Evolutionary conservation across 495 filamentous ascomycete species (phyloP).

Genomic region (Hapsidospora chrysogenum): DNA sequence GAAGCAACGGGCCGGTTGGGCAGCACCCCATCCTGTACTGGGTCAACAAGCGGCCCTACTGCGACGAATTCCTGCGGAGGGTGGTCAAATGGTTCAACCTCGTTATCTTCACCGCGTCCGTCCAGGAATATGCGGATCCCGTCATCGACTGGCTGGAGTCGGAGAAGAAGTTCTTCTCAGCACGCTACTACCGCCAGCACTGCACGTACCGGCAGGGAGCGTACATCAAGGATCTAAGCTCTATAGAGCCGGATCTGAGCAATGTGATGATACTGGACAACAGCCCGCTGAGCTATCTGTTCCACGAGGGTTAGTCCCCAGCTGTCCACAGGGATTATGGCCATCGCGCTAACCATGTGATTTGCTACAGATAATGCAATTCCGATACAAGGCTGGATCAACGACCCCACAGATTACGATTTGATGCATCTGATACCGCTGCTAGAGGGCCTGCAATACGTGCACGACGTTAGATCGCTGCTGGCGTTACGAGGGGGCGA

Average conservation of each 20-base stretch:
- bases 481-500: constrained; percentile 80
- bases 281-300: constrained; percentile 94
- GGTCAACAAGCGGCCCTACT: constrained; percentile 92
- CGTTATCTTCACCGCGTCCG: constrained; percentile 91
- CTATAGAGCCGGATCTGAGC: constrained; percentile 88
- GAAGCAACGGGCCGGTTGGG: constrained; percentile 48
- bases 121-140: constrained; percentile 96
- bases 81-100: constrained; percentile 96
- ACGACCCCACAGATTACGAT: constrained; percentile 78
- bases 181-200: constrained; percentile 86
- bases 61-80: constrained; percentile 90
- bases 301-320: constrained; percentile 79
- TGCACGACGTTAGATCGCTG: constrained; percentile 81
- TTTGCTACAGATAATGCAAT: constrained; percentile 73
- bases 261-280: constrained; percentile 98
- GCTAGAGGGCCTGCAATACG: constrained; percentile 88
- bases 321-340: too few species aligned
- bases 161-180: constrained; percentile 87
- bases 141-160: constrained; percentile 98
- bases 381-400: constrained; percentile 86
- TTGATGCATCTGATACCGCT: constrained; percentile 85
- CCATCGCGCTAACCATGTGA: background rate
- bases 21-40: constrained; percentile 97
- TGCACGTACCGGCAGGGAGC: constrained; percentile 89
- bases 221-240: constrained; percentile 94